Evolutionary conservation across 345 rosid species (phyloP), one percentile per base, ranked within the genome.

Genomic region (Combretum micranthum): DNA sequence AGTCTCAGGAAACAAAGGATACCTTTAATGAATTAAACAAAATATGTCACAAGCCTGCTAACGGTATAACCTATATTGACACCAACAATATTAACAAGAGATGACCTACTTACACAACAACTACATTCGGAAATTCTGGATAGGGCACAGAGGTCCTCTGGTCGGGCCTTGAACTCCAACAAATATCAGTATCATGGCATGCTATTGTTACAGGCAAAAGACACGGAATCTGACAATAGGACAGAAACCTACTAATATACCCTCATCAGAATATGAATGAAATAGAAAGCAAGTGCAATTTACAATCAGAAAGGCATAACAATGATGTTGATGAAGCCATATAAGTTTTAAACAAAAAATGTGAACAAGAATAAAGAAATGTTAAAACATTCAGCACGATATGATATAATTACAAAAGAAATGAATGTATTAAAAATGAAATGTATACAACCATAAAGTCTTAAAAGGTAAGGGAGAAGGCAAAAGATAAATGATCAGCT

Each of bases 141-240:
- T 62, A 82, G 62, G 96, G 98, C 56, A 60, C 17, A 61, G 74
- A 65, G 50, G 69, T 73, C 70, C 96, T 81, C 56, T 77, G 59
- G 62, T 83, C 91, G 58, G 80, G 64, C 63, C 71, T 72, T 63
- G 90, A 75, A 69, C 75, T 80, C 98, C 98, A 91, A 79, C 92
- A 84, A 75, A 77, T 78, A 64, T 82, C 85, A 20, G 80, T 68
- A 69, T 81, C 74, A 62, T 91, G 95, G 62, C 95, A 88, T 53
- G 96, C 95, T 69, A 91, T 69, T 59, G 96, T 88, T 62, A 91
- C 90, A 15, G 96, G 95, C 70, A 88, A 66, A 60, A 79, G 74
- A 70, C 55, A 50, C 21, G 96, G 96, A 67, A 88, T 85, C 78
- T 73, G 70, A 58, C 96, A 91, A 60, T 52, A 69, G 18, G 84